Base-by-base conservation (phyloP, 768 basidiomycete species). In the Macrolepiota fuliginosa region DNA sequence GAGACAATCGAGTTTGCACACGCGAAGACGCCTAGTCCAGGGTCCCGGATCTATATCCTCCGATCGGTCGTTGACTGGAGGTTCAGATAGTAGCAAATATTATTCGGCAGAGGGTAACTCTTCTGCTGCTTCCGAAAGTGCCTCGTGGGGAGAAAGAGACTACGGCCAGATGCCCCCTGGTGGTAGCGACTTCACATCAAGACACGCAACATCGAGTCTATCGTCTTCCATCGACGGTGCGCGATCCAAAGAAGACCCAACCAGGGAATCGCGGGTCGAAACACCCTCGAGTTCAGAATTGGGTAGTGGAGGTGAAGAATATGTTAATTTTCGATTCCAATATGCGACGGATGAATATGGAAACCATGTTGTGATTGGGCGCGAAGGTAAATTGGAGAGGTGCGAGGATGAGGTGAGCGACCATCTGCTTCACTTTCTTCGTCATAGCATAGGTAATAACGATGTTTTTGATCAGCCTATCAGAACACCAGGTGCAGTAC, bases 401-500 rank as follows among this genome's bases (percentile, higher is more conserved):
- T 93, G 91, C 66, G 91, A 93, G 70, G 91, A 93, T 68, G 91
- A 93, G 81, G 89, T 85, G 46, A 19, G 61, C 52, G 51, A 63
- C 54, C 9, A 39, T 37, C 47, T 2, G n/a, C 36, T 61, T 22
- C 56, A n/a, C 32, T 52, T 36, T 56, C 17, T 36, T 27, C 19
- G 10, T 45, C 17, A 2, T 24, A 49, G 13, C 19, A 27, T 24
- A 52, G 19, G 35, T 61, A 17, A 67, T 65, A 15, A 35, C 56
- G 24, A 46, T 40, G 4, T 25, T 32, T 24, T 37, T 52, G 39
- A 47, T 6, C 57, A 90, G 87, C 92, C 92, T 0, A 94, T 94
- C 52, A 84, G 87, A 0, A 86, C 88, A 0, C 92, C 91, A 12
- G 92, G 92, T 2, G 87, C 91, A 1, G 82, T 93, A 1, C 92